phyloP scores from a whole-genome alignment of 129 eudicot species.

The Tagetes erecta region DNA sequence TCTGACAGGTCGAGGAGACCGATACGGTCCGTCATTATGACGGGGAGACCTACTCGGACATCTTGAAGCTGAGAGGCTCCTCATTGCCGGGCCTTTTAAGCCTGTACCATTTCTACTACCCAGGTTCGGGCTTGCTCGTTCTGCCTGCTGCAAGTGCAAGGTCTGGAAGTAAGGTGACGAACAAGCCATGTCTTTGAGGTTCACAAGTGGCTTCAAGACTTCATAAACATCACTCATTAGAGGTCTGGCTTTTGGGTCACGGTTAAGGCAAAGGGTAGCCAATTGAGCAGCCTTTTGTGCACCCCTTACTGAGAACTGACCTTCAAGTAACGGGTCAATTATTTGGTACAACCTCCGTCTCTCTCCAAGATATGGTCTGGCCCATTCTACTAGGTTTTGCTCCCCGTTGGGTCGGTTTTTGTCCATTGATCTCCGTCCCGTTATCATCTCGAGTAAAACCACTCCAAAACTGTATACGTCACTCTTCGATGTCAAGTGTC shows the following conservation, averaged over 20 bases:
- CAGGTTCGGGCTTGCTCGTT: conserved; percentile 30
- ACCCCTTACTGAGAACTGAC: conserved; percentile 71
- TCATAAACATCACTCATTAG: conserved; percentile 74
- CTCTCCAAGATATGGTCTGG: conserved; percentile 62
- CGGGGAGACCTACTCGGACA: conserved; percentile 33
- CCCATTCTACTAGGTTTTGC: conserved; percentile 84
- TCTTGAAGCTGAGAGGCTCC: conserved; percentile 45
- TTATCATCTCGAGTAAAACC: conserved; percentile 73
- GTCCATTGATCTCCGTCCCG: conserved; percentile 84
- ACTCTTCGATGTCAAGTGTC: conserved; percentile 81
- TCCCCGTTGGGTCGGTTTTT: conserved; percentile 68
- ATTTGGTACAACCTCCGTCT: conserved; percentile 60
- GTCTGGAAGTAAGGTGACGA: conserved; percentile 66
- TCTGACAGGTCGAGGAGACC: conserved; percentile 54
- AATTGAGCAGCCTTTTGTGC: conserved; percentile 71
- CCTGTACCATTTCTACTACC: conserved; percentile 44
- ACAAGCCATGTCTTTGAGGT: conserved; percentile 77
- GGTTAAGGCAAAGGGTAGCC: conserved; percentile 71
- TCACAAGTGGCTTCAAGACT: conserved; percentile 56
- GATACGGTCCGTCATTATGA: conserved; percentile 30
- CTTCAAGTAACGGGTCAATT: conserved; percentile 75
- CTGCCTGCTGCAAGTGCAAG: conserved; percentile 46
- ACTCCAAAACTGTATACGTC: conserved; percentile 85
- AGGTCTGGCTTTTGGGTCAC: conserved; percentile 69
- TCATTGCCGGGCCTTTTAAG: conserved; percentile 30